Evolutionary conservation across 179 eudicot species (phyloP).

Genomic region (Beta corolliflora): DNA sequence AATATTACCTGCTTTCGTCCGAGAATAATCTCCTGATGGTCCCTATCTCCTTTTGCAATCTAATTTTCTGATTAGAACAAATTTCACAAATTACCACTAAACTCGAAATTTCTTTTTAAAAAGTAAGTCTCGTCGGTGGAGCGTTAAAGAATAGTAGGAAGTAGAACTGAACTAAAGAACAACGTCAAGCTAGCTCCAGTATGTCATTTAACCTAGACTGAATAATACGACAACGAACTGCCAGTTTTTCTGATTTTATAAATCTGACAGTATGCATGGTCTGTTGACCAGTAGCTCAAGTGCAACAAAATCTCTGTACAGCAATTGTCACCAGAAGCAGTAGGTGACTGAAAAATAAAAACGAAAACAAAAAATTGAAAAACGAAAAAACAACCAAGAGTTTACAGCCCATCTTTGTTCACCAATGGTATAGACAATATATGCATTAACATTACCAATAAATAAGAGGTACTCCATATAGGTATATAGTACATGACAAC

Average conservation of each 20-base stretch:
- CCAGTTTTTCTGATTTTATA: background rate
- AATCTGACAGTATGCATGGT: constrained; percentile 17
- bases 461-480: background rate
- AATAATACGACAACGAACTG: background rate
- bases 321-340: background rate
- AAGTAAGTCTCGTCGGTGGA: no score
- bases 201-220: background rate
- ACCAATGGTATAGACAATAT: constrained; percentile 16
- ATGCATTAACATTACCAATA: constrained; percentile 16
- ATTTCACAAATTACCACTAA: no score
- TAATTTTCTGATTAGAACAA: no score
- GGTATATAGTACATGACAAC: constrained; percentile 20
- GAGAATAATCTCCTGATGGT: no score
- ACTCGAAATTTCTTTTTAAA: no score
- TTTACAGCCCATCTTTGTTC: background rate
- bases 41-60: no score
- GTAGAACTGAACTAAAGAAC: background rate
- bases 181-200: constrained; percentile 9
- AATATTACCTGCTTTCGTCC: no score
- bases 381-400: background rate
- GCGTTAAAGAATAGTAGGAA: no score
- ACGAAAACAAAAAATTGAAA: background rate
- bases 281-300: background rate
- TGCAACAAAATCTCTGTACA: constrained; percentile 1
- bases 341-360: background rate